Percentiles rank a stretch among this genome's conserved stretches.
These are phyloP conservation scores for Tremella mesenterica DNA, from an alignment of 768 basidiomycete genomes.

Conservation along the genomic window DNA sequence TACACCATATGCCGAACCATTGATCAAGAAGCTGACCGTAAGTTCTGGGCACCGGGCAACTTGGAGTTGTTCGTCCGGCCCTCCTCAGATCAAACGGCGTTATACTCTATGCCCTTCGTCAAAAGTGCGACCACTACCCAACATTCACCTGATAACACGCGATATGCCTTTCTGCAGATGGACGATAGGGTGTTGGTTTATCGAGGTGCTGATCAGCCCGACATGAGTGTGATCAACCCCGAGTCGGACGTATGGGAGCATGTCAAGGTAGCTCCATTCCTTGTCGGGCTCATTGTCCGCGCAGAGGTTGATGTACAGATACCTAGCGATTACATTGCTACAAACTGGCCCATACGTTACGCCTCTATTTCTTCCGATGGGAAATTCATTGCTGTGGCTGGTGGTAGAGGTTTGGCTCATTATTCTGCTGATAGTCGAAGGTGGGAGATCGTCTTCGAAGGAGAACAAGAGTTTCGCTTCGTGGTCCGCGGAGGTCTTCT, in stretches of 20 bases:
- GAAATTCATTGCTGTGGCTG: slow-evolving; percentile 82
- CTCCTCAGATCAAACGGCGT: slow-evolving; percentile 49
- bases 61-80: slow-evolving; percentile 69
- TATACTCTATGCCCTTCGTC: slow-evolving; percentile 82
- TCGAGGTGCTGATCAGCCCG: slow-evolving; percentile 91
- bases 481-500: slow-evolving; percentile 78
- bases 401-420: slow-evolving; percentile 79
- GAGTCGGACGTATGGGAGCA: slow-evolving; percentile 98
- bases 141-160: slow-evolving; percentile 88
- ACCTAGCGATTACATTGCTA: slow-evolving; percentile 74
- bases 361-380: slow-evolving; percentile 86
- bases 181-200: slow-evolving; percentile 90
- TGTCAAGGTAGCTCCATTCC: slow-evolving; percentile 59
- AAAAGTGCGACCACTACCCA: slow-evolving; percentile 89
- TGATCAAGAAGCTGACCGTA: slow-evolving; percentile 2
- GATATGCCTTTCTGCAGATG: slow-evolving; percentile 90
- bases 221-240: slow-evolving; percentile 95
- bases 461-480: slow-evolving; percentile 78
- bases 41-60: slow-evolving; percentile 95
- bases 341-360: slow-evolving; percentile 90
- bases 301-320: slow-evolving; percentile 52
- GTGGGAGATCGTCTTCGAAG: slow-evolving; percentile 81
- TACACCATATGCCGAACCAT: too few species aligned
- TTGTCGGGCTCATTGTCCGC: not conserved
- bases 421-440: slow-evolving; percentile 89